phyloP scores from a whole-genome alignment of 768 basidiomycete genomes.

The Porphyrellus cyaneotinctus region DNA sequence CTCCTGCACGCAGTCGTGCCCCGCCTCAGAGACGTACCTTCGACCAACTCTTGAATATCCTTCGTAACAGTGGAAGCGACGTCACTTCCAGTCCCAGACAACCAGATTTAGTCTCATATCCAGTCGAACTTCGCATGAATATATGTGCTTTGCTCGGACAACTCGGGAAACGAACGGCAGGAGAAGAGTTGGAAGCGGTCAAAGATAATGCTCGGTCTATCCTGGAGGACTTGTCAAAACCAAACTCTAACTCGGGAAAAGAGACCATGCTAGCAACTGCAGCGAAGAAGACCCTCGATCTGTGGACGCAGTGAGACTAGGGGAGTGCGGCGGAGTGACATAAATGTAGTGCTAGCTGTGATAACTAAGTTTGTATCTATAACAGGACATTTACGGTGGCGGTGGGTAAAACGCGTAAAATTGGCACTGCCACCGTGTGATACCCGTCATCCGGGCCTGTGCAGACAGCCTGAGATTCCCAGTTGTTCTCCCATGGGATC shows the following conservation, averaged over 20 bases:
- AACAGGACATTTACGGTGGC: too few species aligned
- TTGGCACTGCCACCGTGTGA: too few species aligned
- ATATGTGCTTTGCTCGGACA: constrained; percentile 70
- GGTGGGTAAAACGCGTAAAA: too few species aligned
- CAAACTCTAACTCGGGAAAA: constrained; percentile 30
- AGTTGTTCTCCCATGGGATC: too few species aligned
- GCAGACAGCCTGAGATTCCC: too few species aligned
- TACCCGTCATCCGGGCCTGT: too few species aligned
- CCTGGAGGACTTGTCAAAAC: constrained; percentile 47
- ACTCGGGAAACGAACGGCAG: constrained; percentile 49
- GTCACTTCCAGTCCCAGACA: constrained; percentile 41
- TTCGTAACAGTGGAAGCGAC: constrained; percentile 42
- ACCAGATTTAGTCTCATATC: constrained; percentile 41
- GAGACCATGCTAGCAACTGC: constrained; percentile 34
- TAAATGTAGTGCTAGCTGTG: too few species aligned
- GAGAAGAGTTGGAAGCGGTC: constrained; percentile 45
- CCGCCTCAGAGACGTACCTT: constrained; percentile 53
- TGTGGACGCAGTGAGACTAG: constrained; percentile 35
- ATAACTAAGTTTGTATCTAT: too few species aligned
- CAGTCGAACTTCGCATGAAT: constrained; percentile 75
- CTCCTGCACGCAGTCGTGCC: constrained; percentile 35
- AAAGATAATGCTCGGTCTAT: constrained; percentile 49
- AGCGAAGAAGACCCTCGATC: constrained; percentile 41
- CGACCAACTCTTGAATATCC: constrained; percentile 62
- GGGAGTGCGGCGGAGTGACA: too few species aligned